Conservation (phyloP, 2,329 filamentous ascomycete species). For the Stachybotrys elegans region DNA sequence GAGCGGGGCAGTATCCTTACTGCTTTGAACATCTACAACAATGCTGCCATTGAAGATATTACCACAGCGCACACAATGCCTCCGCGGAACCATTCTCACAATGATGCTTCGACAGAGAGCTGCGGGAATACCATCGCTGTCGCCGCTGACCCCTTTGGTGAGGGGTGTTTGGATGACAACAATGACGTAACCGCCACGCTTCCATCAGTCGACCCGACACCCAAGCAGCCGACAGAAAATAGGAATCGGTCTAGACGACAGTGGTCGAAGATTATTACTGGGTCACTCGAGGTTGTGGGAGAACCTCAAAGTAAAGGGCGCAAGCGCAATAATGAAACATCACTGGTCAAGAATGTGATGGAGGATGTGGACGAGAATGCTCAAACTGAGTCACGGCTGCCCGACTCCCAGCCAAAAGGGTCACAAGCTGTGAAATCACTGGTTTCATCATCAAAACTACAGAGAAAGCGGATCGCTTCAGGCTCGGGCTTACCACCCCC, state of each 20-base stretch:
- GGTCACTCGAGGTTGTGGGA: background rate
- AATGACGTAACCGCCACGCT: background rate
- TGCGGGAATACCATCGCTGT: background rate
- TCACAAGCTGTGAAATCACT: too few species aligned
- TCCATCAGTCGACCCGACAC: background rate
- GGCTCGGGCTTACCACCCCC: too few species aligned
- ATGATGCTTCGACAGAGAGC: background rate
- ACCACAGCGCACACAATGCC: background rate
- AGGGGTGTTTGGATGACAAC: background rate
- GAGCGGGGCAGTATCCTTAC: too few species aligned
- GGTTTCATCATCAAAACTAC: too few species aligned
- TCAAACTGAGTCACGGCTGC: too few species aligned
- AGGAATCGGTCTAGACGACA: background rate
- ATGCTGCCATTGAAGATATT: background rate
- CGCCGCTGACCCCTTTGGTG: background rate
- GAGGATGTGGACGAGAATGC: too few species aligned
- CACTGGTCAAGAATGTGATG: background rate
- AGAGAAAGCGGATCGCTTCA: too few species aligned
- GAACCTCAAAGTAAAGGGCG: background rate
- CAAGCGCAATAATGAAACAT: background rate
- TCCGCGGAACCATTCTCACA: background rate
- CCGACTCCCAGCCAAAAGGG: too few species aligned
- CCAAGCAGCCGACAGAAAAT: background rate
- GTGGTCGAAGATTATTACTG: background rate
- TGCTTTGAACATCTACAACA: too few species aligned